Conservation (phyloP, 1,284 basidiomycete genomes). For the Ganoderma sinense region DNA sequence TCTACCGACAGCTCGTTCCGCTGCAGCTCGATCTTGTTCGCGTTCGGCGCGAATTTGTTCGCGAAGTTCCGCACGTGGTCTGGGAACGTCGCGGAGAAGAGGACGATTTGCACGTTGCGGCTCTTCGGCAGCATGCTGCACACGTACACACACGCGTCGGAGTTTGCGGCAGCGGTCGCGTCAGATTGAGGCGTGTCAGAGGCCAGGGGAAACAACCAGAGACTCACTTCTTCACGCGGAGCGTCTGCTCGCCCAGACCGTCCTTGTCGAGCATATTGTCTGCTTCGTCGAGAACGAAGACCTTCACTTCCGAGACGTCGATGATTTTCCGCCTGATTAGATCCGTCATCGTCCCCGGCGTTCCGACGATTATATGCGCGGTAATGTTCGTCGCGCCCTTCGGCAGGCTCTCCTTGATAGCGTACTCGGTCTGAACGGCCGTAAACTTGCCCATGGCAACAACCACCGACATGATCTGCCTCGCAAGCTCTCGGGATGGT, state of each 20-base stretch:
- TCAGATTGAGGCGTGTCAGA: constrained; percentile 15
- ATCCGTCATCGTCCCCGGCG: constrained; percentile 95
- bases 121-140: constrained; percentile 70
- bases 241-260: constrained; percentile 95
- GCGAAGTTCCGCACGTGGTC: constrained; percentile 93
- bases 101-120: constrained; percentile 82
- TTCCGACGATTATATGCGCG: constrained; percentile 95
- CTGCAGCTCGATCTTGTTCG: constrained; percentile 97
- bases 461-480: constrained; percentile 97
- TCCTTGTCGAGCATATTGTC: constrained; percentile 99
- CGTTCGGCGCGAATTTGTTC: constrained; percentile 89
- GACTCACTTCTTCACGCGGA: constrained; percentile 92
- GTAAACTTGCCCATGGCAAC: constrained; percentile 97
- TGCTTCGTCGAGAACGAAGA: constrained; percentile 98
- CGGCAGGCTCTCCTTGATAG: constrained; percentile 88
- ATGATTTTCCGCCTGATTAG: constrained; percentile 79
- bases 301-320: constrained; percentile 85
- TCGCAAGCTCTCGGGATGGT: constrained; percentile 95
- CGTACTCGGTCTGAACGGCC: constrained; percentile 90
- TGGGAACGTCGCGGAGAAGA: constrained; percentile 99
- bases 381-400: constrained; percentile 76
- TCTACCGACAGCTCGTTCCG: constrained; percentile 95
- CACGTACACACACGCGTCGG: constrained; percentile 1
- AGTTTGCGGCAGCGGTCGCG: constrained; percentile 1
- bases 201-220: neutral